Evolutionary conservation across 2,329 filamentous ascomycete genomes (phyloP).

Genomic region (Xylariaceae sp.): DNA sequence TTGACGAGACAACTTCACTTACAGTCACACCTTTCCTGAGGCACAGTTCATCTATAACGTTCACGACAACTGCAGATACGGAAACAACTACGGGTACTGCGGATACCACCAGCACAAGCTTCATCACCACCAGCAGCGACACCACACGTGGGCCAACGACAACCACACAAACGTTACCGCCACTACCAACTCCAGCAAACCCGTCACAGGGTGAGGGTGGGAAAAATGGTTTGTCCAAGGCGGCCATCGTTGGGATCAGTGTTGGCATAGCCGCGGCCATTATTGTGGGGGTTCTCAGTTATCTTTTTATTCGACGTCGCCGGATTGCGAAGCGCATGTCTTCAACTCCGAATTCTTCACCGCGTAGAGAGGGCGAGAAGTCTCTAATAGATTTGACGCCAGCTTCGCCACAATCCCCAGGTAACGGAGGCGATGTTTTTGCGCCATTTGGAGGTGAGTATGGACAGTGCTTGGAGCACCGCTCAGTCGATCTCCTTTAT

Average conservation of each 20-base stretch:
- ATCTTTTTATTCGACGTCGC: slow-evolving; percentile 30
- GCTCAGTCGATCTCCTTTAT: not conserved
- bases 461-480: not conserved
- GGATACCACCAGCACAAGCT: slow-evolving; percentile 8
- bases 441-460: slow-evolving; percentile 49
- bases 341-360: slow-evolving; percentile 7
- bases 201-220: not conserved
- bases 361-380: slow-evolving; percentile 16
- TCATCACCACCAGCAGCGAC: slow-evolving; percentile 3
- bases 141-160: not conserved
- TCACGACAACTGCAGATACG: not conserved
- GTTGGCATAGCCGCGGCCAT: slow-evolving; percentile 21
- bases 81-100: slow-evolving; percentile 22
- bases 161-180: not conserved
- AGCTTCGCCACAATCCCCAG: not conserved
- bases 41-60: not conserved
- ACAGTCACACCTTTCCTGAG: no score
- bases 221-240: slow-evolving; percentile 1
- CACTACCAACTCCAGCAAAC: slow-evolving; percentile 3
- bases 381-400: not conserved
- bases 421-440: slow-evolving; percentile 40
- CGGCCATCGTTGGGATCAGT: slow-evolving; percentile 26
- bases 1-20: not conserved
- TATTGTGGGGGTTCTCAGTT: slow-evolving; percentile 20
- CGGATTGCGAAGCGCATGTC: slow-evolving; percentile 27